These are phyloP conservation scores for Leptomonas pyrrhocoris DNA, from an alignment of 208 protist species.

Conservation along the genomic window DNA sequence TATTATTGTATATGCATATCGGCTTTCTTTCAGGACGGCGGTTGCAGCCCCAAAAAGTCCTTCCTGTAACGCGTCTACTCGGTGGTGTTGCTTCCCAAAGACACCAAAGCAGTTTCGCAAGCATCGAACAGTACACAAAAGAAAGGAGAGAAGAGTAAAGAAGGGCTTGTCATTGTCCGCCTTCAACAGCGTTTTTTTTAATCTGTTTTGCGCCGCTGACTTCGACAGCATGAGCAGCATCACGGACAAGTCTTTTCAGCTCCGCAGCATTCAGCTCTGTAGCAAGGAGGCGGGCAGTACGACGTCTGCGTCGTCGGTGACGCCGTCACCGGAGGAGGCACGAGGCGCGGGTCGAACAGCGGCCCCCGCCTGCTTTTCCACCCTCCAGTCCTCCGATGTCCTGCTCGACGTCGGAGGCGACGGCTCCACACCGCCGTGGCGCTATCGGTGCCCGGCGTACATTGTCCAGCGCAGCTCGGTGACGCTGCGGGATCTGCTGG, in stretches of 20 bases:
- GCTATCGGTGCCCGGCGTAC: slow-evolving; percentile 47
- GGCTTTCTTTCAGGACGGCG: too few relatives aligned
- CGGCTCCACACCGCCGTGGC: neutral
- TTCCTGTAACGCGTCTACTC: too few relatives aligned
- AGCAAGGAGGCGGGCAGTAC: neutral
- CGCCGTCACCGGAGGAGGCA: neutral
- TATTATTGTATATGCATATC: too few relatives aligned
- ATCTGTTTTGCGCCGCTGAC: too few relatives aligned
- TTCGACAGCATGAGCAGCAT: neutral
- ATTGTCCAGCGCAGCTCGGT: slow-evolving; percentile 41
- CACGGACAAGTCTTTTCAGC: slow-evolving; percentile 14
- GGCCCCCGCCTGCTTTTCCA: neutral
- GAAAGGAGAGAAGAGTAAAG: too few relatives aligned
- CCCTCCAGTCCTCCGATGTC: slow-evolving; percentile 13
- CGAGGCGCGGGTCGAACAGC: neutral
- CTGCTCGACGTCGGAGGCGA: slow-evolving; percentile 24
- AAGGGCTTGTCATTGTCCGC: too few relatives aligned
- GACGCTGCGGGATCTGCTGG: slow-evolving; percentile 47
- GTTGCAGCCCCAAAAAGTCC: too few relatives aligned
- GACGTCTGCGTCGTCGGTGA: neutral
- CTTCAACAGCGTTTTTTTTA: too few relatives aligned
- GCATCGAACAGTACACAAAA: too few relatives aligned
- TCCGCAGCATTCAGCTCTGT: slow-evolving; percentile 26
- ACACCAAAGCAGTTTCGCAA: too few relatives aligned
- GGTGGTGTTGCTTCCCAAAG: too few relatives aligned